These are phyloP conservation scores for Beta vulgaris DNA, from an alignment of 148 eudicot genomes.

Conservation along the genomic window DNA sequence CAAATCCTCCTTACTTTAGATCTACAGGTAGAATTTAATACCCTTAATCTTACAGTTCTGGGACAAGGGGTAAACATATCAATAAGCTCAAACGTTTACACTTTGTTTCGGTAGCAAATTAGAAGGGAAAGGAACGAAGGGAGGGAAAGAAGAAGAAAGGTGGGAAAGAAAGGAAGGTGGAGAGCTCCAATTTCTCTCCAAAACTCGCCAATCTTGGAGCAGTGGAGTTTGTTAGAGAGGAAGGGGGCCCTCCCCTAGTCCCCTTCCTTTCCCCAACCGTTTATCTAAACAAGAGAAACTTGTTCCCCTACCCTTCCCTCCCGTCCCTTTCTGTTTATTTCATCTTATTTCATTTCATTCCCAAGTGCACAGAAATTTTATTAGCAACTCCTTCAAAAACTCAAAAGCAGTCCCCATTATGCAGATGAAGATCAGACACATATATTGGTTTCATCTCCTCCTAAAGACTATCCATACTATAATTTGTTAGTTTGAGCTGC, in stretches of 20 bases:
- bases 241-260: too few species aligned
- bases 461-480: background rate
- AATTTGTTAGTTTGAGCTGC: background rate
- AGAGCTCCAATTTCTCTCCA: too few species aligned
- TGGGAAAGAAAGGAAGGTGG: too few species aligned
- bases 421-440: background rate
- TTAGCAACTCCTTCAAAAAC: background rate
- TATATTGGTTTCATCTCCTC: background rate
- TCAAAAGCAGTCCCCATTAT: background rate
- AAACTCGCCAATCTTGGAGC: too few species aligned
- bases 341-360: background rate
- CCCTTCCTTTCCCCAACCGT: too few species aligned
- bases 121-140: too few species aligned
- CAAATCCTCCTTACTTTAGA: background rate
- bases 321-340: too few species aligned
- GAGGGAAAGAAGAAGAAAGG: too few species aligned
- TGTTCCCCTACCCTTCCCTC: too few species aligned
- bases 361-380: background rate
- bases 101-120: too few species aligned
- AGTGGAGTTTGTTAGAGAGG: too few species aligned
- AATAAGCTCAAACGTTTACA: slow-evolving; percentile 1
- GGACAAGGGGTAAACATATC: background rate
- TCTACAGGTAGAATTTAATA: background rate
- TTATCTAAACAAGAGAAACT: too few species aligned
- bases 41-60: background rate